Conservation (phyloP, 148 eudicot species). For the Rhododendron simsii region DNA sequence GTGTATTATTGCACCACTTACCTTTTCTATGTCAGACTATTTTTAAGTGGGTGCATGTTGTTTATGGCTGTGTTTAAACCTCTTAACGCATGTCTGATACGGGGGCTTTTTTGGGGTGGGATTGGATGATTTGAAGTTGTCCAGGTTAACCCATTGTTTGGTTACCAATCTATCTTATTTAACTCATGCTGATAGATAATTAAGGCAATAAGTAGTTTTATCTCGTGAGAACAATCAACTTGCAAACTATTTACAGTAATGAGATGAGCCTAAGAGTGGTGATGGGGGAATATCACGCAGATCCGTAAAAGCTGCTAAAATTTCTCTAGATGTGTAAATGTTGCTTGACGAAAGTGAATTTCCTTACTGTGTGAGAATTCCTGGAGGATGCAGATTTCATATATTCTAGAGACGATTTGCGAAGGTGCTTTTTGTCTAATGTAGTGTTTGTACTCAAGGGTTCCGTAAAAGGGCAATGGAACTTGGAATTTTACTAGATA, state of each 20-base stretch:
- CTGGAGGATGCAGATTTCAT: not conserved
- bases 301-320: not conserved
- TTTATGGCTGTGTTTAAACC: not conserved
- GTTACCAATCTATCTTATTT: not conserved
- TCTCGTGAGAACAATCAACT: not conserved
- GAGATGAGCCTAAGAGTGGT: not conserved
- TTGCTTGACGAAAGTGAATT: not conserved
- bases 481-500: not conserved
- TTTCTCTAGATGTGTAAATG: not conserved
- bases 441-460: not conserved
- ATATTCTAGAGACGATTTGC: not conserved
- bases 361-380: not conserved
- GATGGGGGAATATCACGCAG: not conserved
- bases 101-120: not conserved
- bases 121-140: not conserved
- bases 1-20: not conserved
- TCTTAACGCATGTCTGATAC: not conserved
- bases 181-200: not conserved
- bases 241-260: not conserved
- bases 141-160: not conserved
- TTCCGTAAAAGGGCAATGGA: not conserved
- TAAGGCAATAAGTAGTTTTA: not conserved
- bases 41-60: not conserved
- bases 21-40: not conserved
- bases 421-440: not conserved